Base-by-base conservation (phyloP, 2,329 filamentous ascomycete genomes). In the Xylariaceae sp. region DNA sequence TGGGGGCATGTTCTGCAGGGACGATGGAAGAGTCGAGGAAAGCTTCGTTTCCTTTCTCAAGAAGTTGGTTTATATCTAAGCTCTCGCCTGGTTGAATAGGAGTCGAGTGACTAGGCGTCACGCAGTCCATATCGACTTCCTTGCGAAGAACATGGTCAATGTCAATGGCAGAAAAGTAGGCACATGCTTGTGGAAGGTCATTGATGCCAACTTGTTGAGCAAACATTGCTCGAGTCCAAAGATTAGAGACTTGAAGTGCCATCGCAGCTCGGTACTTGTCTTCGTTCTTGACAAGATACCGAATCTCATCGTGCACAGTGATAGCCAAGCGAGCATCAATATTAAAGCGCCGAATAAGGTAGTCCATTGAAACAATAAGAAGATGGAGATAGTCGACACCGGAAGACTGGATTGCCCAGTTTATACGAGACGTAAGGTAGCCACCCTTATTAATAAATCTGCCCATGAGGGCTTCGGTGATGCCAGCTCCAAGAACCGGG, bases 201-300 rank as follows among this genome's bases (percentile, higher is more conserved):
- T 96, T 80, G 65, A 99, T 99, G 55, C 94, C 94, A 67, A 97
- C 90, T 73, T 99, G 94, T 72, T 99, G 92, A 0, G 89, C 85
- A 71, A 99, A 99, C 89, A 99, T 97, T 59, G 92, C 92, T 44
- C 94, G 83, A 0, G 95, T 99, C 94, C 94, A 99, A 16, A 99
- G 73, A 67, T 99, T 99, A 53, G 92, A 86, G 6, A 99, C 82
- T 71, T 99, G 94, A 10, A 99, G 78, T 1, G 95, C 94, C 85
- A 99, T 89, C 9, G 93, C 93, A 2, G 89, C 86, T 33, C 89
- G 84, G 67, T 97, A 99, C 65, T 88, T 90, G 73, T 99, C 92
- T 55, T 89, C 79, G 2, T 92, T 82, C 66, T 87, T 87, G 35
- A 96, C 92, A 0, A 99, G 80, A 66, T 99, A 99, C 13, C 94